Conservation (phyloP, 176 grass and related monocot species). For the Carex littledalei region DNA sequence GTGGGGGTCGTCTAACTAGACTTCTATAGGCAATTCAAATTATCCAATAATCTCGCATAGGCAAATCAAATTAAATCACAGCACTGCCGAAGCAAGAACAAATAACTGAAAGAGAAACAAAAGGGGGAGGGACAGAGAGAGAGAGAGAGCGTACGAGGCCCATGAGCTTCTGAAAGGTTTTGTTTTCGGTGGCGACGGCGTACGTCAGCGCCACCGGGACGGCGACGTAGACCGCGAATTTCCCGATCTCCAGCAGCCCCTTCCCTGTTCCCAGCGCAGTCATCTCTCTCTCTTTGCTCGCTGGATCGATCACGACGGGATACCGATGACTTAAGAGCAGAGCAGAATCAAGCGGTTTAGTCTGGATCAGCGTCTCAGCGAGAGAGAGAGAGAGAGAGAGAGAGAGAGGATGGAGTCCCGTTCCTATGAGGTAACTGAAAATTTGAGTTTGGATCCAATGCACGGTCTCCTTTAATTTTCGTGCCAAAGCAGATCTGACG, state of each 20-base stretch:
- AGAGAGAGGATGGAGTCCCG: too few relatives aligned
- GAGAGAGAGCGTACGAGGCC: slow-evolving; percentile 40
- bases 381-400: background rate
- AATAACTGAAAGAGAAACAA: background rate
- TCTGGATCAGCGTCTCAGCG: background rate
- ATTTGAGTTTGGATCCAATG: too few relatives aligned
- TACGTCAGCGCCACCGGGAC: slow-evolving; percentile 75
- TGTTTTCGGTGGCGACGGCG: slow-evolving; percentile 76
- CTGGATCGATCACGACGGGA: background rate
- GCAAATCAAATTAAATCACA: background rate
- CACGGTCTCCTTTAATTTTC: too few relatives aligned
- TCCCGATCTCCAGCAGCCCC: slow-evolving; percentile 79
- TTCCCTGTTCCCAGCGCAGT: slow-evolving; percentile 69
- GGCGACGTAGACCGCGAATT: slow-evolving; percentile 76
- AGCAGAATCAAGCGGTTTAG: background rate
- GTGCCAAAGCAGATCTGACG: too few relatives aligned
- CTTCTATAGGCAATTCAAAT: background rate
- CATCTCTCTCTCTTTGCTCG: slow-evolving; percentile 26
- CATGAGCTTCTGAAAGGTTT: slow-evolving; percentile 86
- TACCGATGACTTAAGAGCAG: background rate
- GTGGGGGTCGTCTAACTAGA: background rate
- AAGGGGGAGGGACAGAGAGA: background rate
- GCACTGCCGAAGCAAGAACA: background rate
- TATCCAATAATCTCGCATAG: background rate
- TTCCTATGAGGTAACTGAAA: too few relatives aligned